phyloP scores from a whole-genome alignment of 2,329 filamentous ascomycete genomes.

The Coniochaeta sp. region DNA sequence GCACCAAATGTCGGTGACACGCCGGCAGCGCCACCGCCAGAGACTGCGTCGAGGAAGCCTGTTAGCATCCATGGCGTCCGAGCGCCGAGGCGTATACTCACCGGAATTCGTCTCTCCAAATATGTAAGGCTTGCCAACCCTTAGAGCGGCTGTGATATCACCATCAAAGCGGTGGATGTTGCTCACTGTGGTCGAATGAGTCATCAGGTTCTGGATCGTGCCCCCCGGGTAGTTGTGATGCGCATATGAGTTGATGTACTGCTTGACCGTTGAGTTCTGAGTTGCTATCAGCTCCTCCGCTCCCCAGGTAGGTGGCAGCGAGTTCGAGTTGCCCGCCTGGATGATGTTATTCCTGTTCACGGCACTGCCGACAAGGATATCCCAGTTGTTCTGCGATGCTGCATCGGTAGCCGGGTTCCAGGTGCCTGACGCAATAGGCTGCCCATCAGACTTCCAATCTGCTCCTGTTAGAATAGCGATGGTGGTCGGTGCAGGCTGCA shows the following conservation, averaged over 20 bases:
- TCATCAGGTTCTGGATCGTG: conserved; percentile 33
- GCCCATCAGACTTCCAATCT: conserved; percentile 26
- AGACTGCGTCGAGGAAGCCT: conserved; percentile 15
- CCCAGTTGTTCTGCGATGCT: conserved; percentile 30
- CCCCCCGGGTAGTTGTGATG: conserved; percentile 43
- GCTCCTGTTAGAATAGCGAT: neutral
- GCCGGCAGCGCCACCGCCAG: conserved; percentile 27
- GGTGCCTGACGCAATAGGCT: conserved; percentile 27
- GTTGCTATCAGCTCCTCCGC: conserved; percentile 29
- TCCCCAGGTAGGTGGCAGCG: conserved; percentile 26
- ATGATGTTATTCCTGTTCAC: conserved; percentile 25
- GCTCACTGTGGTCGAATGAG: conserved; percentile 29
- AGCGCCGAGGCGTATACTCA: conserved; percentile 11
- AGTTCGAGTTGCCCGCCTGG: conserved; percentile 32
- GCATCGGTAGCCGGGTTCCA: conserved; percentile 29
- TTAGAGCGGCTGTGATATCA: conserved; percentile 30
- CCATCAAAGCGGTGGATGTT: conserved; percentile 30
- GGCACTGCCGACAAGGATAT: conserved; percentile 24
- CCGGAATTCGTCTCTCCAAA: conserved; percentile 44
- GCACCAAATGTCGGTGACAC: conserved; percentile 39
- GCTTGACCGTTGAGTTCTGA: conserved; percentile 24
- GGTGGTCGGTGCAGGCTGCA: neutral
- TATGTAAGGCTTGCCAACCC: conserved; percentile 32
- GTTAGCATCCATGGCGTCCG: neutral
- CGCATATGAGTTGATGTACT: conserved; percentile 32